Base-by-base conservation (phyloP, 176 grass and related monocot genomes). In the Elaeis guineensis region DNA sequence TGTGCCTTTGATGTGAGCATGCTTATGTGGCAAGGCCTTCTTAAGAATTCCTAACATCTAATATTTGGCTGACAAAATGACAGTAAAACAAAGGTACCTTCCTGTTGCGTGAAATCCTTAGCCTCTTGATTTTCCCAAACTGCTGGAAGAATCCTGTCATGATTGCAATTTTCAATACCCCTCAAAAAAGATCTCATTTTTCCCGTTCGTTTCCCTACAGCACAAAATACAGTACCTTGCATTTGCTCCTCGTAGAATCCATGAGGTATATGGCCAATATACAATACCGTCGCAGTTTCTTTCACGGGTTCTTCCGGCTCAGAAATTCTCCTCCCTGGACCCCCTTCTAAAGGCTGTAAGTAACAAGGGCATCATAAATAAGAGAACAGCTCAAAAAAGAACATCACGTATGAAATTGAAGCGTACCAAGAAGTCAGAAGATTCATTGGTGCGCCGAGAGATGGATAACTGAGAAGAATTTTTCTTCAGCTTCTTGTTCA, bases 171-270 rank as follows among this genome's bases (percentile, higher is more conserved):
- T 55, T 3, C 6, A 26, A 22, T 52, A 29, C 30, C 18, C 55
- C 35, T 49, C 3, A 5, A 2, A 28, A 59, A 3, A 58, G 16
- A 12, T 9, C 35, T 44, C 6, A n/a, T 3, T 23, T 64, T 7
- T 30, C n/a, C 9, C 5, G n/a, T 24, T 52, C 50, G 2, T 11
- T 23, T 51, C 1, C 11, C 5, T 21, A 22, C 1, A 35, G 3
- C 17, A 55, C 8, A 30, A 67, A 67, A 18, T 15, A 55, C 35
- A 0, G 51, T 16, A 97, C 93, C 93, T 80, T 85, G 51, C 87
- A 97, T 97, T 80, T 97, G 65, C 5, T 97, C 87, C 70, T 97
- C 87, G 29, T 97, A 97, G 66, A 97, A 97, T 6, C 93, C 93
- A 54, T 97, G 93, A 67, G 87, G 93, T 20, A 97, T 91, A 55